Base-by-base conservation (phyloP, 2,329 filamentous ascomycete genomes). In the Orbilia javanica region DNA sequence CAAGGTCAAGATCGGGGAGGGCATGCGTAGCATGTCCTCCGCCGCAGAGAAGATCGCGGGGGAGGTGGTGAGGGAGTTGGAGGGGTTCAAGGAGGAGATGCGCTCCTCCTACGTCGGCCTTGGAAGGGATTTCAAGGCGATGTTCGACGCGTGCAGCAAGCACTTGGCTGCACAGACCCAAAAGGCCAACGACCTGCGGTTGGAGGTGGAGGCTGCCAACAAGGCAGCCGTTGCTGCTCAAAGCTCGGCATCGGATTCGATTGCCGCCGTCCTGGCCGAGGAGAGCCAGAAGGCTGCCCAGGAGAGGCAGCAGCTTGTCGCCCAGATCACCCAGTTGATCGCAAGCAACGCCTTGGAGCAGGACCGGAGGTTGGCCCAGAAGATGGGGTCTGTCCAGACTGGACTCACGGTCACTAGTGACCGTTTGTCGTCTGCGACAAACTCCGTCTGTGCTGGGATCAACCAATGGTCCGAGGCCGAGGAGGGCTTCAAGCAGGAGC, bases 31-130 rank as follows among this genome's bases (percentile, higher is more conserved):
- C 27, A 89, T 98, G 22, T 94, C 94, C 1, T 88, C 88, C 10
- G 93, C 94, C 8, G 94, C 95, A 1, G 93, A 95, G 84, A 90
- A 92, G 69, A 97, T 98, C 79, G 93, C 94, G 0, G 92, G 91
- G 11, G 95, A 96, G 81, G 94, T 98, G 57, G 89, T 97, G 75
- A 91, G 89, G 74, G 95, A 98, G 84, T 88, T 99, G 77, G 89
- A 90, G 34, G 88, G 88, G n/a, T 96, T 98, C 82, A 93, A 97
- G 83, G 89, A 87, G 62, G 90, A 90, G 83, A 88, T 98, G 31
- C 93, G 97, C 82, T 86, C 89, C 11, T 97, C 95, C 0, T 97
- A 97, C 83, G 92, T 90, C 80, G 88, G 89, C 0, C 88, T 98
- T 1, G 94, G 94, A 7, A 90, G 91, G 76, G 94, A 98, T 80